Base-by-base conservation (phyloP, 2,329 filamentous ascomycete genomes). In the Aspergillus jensenii region DNA sequence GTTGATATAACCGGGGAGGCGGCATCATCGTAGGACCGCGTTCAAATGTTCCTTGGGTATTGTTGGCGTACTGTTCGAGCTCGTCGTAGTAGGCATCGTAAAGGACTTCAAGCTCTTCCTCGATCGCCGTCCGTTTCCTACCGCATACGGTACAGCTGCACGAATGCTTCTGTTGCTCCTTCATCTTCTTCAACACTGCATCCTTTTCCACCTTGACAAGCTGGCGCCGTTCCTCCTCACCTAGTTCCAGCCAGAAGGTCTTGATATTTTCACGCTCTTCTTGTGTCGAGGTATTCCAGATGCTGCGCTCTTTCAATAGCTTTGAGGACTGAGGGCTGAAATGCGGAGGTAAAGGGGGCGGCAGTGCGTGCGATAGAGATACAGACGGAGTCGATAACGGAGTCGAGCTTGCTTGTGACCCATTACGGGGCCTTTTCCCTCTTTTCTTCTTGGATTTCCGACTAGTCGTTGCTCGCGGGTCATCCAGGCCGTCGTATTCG, bases 21-120 rank as follows among this genome's bases (percentile, higher is more conserved):
- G 86, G 84, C 68, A 91, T 82, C 75, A 91, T 85, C 15, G 88
- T 86, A 46, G 87, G 85, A 52, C 83, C 85, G 62, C 90, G 84
- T 58, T 87, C 73, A 63, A 78, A 75, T 56, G 74, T 73, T 64
- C 75, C 86, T 70, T 92, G 87, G 73, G 88, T 86, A 68, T 90
- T 87, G 75, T 97, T 93, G 66, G 93, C 95, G 76, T 97, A 99
- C 74, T 96, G 92, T 79, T 98, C 95, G 60, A 99, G 85, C 77
- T 99, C 95, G 73, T 96, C 89, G 74, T 99, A 99, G 77, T 99
- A 99, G 62, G 93, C 93, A 78, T 99, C 95, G 76, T 99, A 99
- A 12, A 99, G 84, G 17, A 96, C 93, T 73, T 99, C 95, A 12
- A 99, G 82, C 76, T 99, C 95, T 77, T 99, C 95, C 76, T 99